Base-by-base conservation (phyloP, 208 protist genomes). In the Leptomonas pyrrhocoris region DNA sequence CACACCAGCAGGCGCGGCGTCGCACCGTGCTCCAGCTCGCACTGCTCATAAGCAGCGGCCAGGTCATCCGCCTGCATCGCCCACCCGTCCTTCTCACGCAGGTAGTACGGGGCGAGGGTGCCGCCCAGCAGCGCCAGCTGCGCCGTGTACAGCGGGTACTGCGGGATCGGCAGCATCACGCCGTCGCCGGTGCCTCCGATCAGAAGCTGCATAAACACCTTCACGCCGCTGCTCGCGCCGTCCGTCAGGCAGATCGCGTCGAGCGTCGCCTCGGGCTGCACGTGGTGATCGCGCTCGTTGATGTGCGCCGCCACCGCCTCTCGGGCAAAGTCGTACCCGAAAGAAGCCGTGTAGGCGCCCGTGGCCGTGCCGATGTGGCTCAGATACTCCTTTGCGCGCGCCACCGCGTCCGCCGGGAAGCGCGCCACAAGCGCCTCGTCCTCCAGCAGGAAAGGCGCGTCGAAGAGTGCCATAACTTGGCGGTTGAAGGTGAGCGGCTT, bases 61-160 rank as follows among this genome's bases (percentile, higher is more conserved):
- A 99, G 85, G 48, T 94, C 85, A 2, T 62, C 55, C 18, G 94
- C 73, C 40, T 81, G 23, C 23, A 99, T 63, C 15, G 59, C 58
- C 98, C 99, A 99, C n/a, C 80, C 77, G 13, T 93, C 76, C 28
- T 85, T 51, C 78, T 99, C 98, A 57, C 97, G 74, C 3, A 99
- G 88, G 59, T 98, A 97, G 77, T 99, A 99, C 21, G 82, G 79
- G 23, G 99, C 90, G 55, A 75, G 59, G 9, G 42, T 79, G 51
- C 97, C 99, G 31, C 95, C 94, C 25, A 98, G 81, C 11, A 99
- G 75, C 19, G 95, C 75, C 58, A 99, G 91, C 62, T 98, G 88
- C 8, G 98, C 99, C 46, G 94, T 98, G 89, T 99, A 99, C 9
- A 99, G 80, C 61, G 99, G 99, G 84, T 99, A 99, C 88, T 99